phyloP scores from a whole-genome alignment of 1,139 yeast species.

The Lodderomyces margitis region DNA sequence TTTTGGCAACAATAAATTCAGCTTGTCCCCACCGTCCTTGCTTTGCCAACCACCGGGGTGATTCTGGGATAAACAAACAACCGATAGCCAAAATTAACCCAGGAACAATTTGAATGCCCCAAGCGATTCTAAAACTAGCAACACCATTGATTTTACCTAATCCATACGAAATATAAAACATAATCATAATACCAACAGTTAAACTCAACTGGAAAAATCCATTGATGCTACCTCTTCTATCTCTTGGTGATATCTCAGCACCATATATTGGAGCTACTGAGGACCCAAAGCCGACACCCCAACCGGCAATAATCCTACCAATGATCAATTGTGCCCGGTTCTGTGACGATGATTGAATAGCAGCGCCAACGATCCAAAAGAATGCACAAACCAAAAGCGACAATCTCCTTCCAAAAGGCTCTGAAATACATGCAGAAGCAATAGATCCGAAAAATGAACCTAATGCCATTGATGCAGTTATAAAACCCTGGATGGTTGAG shows the following conservation, averaged over 20 bases:
- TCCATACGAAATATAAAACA: slow-evolving; percentile 62
- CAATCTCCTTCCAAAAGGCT: slow-evolving; percentile 57
- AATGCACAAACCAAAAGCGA: slow-evolving; percentile 47
- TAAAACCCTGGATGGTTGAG: slow-evolving; percentile 51
- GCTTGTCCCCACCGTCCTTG: slow-evolving; percentile 68
- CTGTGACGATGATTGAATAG: slow-evolving; percentile 46
- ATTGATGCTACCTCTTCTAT: slow-evolving; percentile 65
- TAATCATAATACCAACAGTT: slow-evolving; percentile 61
- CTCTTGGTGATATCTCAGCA: slow-evolving; percentile 68
- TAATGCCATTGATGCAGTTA: slow-evolving; percentile 58
- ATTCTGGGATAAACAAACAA: slow-evolving; percentile 58
- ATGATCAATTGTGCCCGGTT: slow-evolving; percentile 48
- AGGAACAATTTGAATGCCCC: slow-evolving; percentile 68
- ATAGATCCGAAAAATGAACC: slow-evolving; percentile 61
- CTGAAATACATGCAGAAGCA: slow-evolving; percentile 49
- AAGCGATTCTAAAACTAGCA: slow-evolving; percentile 63
- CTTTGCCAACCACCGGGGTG: slow-evolving; percentile 72
- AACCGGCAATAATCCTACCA: slow-evolving; percentile 66
- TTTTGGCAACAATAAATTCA: slow-evolving; percentile 46
- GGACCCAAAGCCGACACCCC: slow-evolving; percentile 70
- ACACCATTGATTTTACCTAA: slow-evolving; percentile 49
- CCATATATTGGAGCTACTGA: slow-evolving; percentile 72
- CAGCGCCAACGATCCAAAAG: slow-evolving; percentile 52
- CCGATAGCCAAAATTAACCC: slow-evolving; percentile 52
- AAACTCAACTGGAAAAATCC: slow-evolving; percentile 68